Conservation (phyloP, 306 rosid genomes). For the Styphnolobium japonicum region DNA sequence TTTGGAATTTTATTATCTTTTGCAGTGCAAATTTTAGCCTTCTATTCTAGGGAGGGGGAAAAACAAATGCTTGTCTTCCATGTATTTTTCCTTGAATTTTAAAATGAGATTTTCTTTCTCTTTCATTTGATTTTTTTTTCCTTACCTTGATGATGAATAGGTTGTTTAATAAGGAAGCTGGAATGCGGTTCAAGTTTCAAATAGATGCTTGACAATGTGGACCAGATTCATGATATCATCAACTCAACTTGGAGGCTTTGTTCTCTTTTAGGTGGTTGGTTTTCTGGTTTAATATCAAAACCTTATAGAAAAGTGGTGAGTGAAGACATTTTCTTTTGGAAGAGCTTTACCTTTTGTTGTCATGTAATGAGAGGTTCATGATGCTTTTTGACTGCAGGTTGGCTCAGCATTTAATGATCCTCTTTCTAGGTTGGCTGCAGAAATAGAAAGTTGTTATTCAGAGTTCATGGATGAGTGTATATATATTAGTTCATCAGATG, state of each 20-base stretch:
- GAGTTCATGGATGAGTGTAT: slow-evolving; percentile 49
- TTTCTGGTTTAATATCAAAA: slow-evolving; percentile 41
- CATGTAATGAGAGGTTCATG: slow-evolving; percentile 16
- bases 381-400: slow-evolving; percentile 42
- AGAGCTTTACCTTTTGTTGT: slow-evolving; percentile 17
- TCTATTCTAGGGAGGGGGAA: neutral
- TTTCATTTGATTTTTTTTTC: neutral
- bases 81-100: neutral
- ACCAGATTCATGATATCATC: slow-evolving; percentile 31
- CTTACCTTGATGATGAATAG: slow-evolving; percentile 22
- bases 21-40: neutral
- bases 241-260: slow-evolving; percentile 41
- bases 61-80: neutral
- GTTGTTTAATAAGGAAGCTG: slow-evolving; percentile 29
- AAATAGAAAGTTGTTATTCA: slow-evolving; percentile 25
- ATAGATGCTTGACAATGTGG: slow-evolving; percentile 48
- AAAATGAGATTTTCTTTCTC: neutral
- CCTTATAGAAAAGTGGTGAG: slow-evolving; percentile 37
- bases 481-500: slow-evolving; percentile 85
- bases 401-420: slow-evolving; percentile 37
- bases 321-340: slow-evolving; percentile 16
- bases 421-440: slow-evolving; percentile 36
- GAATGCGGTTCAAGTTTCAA: slow-evolving; percentile 27
- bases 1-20: neutral
- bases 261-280: slow-evolving; percentile 43